These are phyloP conservation scores for Camelina hispida DNA, from an alignment of 345 rosid species.

Conservation along the genomic window DNA sequence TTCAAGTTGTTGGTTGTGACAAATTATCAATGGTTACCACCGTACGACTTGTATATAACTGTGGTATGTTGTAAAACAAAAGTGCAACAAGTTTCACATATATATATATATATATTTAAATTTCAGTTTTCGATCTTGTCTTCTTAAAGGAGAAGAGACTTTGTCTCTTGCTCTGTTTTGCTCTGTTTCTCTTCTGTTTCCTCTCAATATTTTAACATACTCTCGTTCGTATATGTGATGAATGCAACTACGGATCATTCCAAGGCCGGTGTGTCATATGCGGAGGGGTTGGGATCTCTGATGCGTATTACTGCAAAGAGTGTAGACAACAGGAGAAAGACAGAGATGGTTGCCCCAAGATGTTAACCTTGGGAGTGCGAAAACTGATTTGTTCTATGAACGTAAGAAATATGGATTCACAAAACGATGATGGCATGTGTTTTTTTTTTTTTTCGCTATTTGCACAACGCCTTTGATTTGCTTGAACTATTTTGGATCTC, in stretches of 20 bases:
- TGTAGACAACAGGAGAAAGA: conserved; percentile 76
- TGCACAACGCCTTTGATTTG: conserved; percentile 20
- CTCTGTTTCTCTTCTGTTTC: no score
- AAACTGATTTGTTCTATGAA: conserved; percentile 67
- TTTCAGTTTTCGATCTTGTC: no score
- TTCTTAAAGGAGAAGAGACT: no score
- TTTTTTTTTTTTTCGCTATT: not conserved
- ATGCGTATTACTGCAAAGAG: conserved; percentile 77
- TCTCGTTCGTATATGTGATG: conserved; percentile 74
- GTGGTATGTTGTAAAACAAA: no score
- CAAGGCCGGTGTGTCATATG: conserved; percentile 75
- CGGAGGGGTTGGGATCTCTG: conserved; percentile 74
- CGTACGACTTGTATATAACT: no score
- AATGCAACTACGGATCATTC: conserved; percentile 80
- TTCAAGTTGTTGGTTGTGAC: no score
- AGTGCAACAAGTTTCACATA: no score
- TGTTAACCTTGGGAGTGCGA: conserved; percentile 69
- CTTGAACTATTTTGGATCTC: no score
- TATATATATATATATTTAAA: no score
- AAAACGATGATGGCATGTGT: conserved; percentile 40
- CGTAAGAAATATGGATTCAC: conserved; percentile 72
- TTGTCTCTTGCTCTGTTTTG: no score
- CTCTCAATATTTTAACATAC: conserved; percentile 33
- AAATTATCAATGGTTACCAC: no score
- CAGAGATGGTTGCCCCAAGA: conserved; percentile 74